Evolutionary conservation across 306 rosid genomes (phyloP), one percentile per base, ranked within the genome.

Genomic region (Cajanus cajan): DNA sequence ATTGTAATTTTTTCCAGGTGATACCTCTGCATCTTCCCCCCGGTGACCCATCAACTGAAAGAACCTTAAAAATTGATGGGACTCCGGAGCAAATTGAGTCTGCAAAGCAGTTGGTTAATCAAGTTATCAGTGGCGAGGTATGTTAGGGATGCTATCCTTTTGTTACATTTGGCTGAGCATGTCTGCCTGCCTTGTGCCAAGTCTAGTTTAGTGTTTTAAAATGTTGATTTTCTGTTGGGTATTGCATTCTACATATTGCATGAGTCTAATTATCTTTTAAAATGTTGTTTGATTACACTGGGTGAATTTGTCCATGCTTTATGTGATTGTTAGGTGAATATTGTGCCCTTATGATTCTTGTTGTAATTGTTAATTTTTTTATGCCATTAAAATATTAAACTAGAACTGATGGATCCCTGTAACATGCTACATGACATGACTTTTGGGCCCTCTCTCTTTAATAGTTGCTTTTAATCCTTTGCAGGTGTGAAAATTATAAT

Each of bases 21-120:
- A 92, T 94, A 80, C 98, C 98, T 28, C 75, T 94, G 85, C 98
- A 94, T 88, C 93, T 89, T 45, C 98, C 98, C 59, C 98, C 97
- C 22, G 98, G 98, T 50, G 98, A 94, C 77, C 74, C 89, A 45
- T 94, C 98, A 7, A 63, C 78, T 0, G 97, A 94, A 81, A 88
- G 97, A 86, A 94, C 98, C 12, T 73, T 94, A 72, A 97, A 94
- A 82, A 85, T 94, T 80, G 97, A 92, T 33, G 98, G 98, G 58
- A 76, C 95, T 4, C 82, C 87, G 12, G 97, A 92, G 11, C 97
- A 92, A 82, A 87, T 92, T 87, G 97, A 94, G 80, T 80, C 87
- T 69, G 97, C 97, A 37, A 90, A 92, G 74, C 87, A 76, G 55
- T 82, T 94, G 93, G 97, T 94, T 75, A 83, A 88, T 86, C 93